phyloP scores from a whole-genome alignment of 257 asterid genomes.

The Ligustrum vulgare region DNA sequence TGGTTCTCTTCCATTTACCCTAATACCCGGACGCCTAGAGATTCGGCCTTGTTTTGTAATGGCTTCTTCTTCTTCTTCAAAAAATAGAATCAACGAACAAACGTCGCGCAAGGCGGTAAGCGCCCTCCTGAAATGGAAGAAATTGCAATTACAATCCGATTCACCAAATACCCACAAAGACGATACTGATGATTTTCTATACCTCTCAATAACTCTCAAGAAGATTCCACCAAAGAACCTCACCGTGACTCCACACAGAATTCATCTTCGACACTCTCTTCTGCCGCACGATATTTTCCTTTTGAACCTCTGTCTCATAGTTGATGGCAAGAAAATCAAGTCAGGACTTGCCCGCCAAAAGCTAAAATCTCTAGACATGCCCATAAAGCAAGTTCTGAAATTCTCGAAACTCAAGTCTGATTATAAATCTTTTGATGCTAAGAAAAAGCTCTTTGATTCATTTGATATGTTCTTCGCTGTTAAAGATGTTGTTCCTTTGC shows the following conservation, averaged over 20 bases:
- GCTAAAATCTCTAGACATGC: slow-evolving; percentile 35
- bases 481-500: slow-evolving; percentile 39
- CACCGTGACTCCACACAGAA: slow-evolving; percentile 43
- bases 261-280: slow-evolving; percentile 54
- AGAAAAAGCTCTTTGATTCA: slow-evolving; percentile 46
- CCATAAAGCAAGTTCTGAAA: slow-evolving; percentile 50
- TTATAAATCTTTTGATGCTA: slow-evolving; percentile 58
- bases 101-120: slow-evolving; percentile 50
- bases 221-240: slow-evolving; percentile 49
- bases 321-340: slow-evolving; percentile 66
- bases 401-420: slow-evolving; percentile 69
- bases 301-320: slow-evolving; percentile 54
- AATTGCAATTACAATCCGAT: slow-evolving; percentile 27
- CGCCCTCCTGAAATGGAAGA: slow-evolving; percentile 79
- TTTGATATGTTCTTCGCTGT: slow-evolving; percentile 63
- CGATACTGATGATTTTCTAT: slow-evolving; percentile 53
- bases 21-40: background rate
- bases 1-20: background rate
- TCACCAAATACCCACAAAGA: slow-evolving; percentile 18
- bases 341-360: slow-evolving; percentile 44
- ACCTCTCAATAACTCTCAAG: slow-evolving; percentile 66
- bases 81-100: slow-evolving; percentile 30
- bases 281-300: slow-evolving; percentile 26
- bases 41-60: background rate
- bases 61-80: slow-evolving; percentile 26